Base-by-base conservation (phyloP, 805 yeast species). In the Naumovozyma castellii region DNA sequence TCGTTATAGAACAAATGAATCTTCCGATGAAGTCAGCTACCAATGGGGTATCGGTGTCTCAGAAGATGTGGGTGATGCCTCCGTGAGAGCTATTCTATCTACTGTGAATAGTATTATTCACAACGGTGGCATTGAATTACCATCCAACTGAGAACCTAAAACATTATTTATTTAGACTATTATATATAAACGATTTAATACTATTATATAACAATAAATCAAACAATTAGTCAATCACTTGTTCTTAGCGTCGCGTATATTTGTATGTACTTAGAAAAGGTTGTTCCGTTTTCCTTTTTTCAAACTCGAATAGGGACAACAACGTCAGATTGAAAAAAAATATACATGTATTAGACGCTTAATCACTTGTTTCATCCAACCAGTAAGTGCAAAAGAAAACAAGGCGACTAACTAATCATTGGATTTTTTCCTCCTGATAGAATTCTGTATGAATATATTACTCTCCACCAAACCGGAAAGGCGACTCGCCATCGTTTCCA, bases 41-140 rank as follows among this genome's bases (percentile, higher is more conserved):
- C 77, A 71, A 49, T 84, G 94, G 94, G 95, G 95, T 60, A 85
- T 85, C 40, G 94, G 94, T 50, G 77, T 85, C 46, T 79, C 83
- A 57, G 86, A 78, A 59, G 92, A 84, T 62, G 86, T 81, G 32
- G 76, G 88, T 12, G 80, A 80, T 56, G 85, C 94, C 18, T 78
- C 88, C 6, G 73, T 84, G 45, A 71, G 73, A 50, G 75, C 90
- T 13, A 69, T 82, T 45, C 56, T 80, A 33, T 76, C 88, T 15
- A 71, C 81, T 42, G 67, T 82, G 38, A 83, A 83, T 54, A 58
- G 48, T 39, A 48, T 59, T 5, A 47, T 60, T 47, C 46, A 57
- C 51, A 36, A 53, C 40, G 58, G 56, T 16, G 59, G 56, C 31
- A 50, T 57, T 18, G 19, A 51, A 25, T 35, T 57, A 37, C 61